phyloP scores from a whole-genome alignment of 805 yeast genomes.

The Saccharomycopsis sp. region DNA sequence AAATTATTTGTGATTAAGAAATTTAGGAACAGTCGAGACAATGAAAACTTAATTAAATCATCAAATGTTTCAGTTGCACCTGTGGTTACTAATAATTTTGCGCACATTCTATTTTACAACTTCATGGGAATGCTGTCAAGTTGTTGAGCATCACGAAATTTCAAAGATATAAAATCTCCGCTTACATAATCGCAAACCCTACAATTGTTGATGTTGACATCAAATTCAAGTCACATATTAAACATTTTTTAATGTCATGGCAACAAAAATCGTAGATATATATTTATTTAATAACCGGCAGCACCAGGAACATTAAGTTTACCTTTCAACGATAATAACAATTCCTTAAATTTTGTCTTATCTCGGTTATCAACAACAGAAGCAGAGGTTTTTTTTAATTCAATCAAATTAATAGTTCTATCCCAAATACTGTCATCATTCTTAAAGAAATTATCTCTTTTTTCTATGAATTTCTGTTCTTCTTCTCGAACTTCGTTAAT shows the following conservation, averaged over 20 bases:
- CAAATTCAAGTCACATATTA: no score
- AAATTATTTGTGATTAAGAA: constrained; percentile 34
- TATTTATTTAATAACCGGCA: constrained; percentile 46
- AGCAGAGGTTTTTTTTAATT: constrained; percentile 26
- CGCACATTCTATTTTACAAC: no score
- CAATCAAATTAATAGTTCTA: constrained; percentile 18
- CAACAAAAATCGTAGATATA: no score
- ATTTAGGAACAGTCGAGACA: constrained; percentile 31
- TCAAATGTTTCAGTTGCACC: constrained; percentile 90
- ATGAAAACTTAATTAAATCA: constrained; percentile 41
- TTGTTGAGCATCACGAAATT: no score
- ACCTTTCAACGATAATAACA: constrained; percentile 58
- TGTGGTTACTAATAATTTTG: constrained; percentile 57
- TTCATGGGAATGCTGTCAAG: no score
- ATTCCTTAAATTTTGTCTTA: constrained; percentile 61
- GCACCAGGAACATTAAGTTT: constrained; percentile 74
- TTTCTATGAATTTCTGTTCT: constrained; percentile 16
- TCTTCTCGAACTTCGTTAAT: constrained; percentile 19
- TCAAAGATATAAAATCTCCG: no score
- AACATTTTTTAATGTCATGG: no score
- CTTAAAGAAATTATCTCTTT: constrained; percentile 21
- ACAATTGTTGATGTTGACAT: no score
- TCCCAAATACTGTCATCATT: constrained; percentile 20
- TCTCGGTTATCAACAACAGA: constrained; percentile 47
- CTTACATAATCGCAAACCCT: no score